Percentiles rank a stretch among this genome's conserved stretches.
These are phyloP conservation scores for Neurospora sp. DNA, from an alignment of 495 filamentous ascomycete genomes.

Conservation along the genomic window DNA sequence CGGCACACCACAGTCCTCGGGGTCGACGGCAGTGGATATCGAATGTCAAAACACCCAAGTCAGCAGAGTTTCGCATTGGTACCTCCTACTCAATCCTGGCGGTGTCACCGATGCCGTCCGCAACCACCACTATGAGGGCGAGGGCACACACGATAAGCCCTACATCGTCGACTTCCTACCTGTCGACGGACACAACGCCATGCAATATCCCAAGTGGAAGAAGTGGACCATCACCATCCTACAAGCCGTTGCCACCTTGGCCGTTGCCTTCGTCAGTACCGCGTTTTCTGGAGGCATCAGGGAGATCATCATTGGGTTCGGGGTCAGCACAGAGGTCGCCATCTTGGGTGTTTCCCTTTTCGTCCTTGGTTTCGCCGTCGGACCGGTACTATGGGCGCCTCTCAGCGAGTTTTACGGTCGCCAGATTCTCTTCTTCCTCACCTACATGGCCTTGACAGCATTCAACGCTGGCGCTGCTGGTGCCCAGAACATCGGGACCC, in stretches of 20 bases:
- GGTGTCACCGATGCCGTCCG: conserved; percentile 38
- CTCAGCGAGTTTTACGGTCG: conserved; percentile 59
- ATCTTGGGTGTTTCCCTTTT: conserved; percentile 64
- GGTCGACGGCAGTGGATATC: conserved; percentile 3
- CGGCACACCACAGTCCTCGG: neutral
- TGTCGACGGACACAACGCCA: conserved; percentile 61
- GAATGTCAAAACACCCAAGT: conserved; percentile 16
- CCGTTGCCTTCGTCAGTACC: conserved; percentile 67
- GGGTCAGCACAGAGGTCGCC: conserved; percentile 49
- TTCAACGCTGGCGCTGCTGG: conserved; percentile 60
- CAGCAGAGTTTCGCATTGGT: conserved; percentile 12
- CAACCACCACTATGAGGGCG: conserved; percentile 52
- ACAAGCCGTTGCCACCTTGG: conserved; percentile 58
- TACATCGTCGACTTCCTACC: conserved; percentile 67
- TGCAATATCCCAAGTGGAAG: conserved; percentile 46
- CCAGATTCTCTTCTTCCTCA: conserved; percentile 55
- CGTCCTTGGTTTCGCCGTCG: conserved; percentile 62
- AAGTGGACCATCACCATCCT: conserved; percentile 65
- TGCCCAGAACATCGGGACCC: conserved; percentile 50
- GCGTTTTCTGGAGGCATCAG: conserved; percentile 62
- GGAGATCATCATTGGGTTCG: conserved; percentile 50
- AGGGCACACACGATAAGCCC: conserved; percentile 64
- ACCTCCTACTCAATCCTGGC: conserved; percentile 24
- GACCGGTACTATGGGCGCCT: conserved; percentile 57
- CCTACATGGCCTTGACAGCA: conserved; percentile 52